Base-by-base conservation (phyloP, 169 alveolate genomes). In the Pseudocohnilembus persalinus region DNA sequence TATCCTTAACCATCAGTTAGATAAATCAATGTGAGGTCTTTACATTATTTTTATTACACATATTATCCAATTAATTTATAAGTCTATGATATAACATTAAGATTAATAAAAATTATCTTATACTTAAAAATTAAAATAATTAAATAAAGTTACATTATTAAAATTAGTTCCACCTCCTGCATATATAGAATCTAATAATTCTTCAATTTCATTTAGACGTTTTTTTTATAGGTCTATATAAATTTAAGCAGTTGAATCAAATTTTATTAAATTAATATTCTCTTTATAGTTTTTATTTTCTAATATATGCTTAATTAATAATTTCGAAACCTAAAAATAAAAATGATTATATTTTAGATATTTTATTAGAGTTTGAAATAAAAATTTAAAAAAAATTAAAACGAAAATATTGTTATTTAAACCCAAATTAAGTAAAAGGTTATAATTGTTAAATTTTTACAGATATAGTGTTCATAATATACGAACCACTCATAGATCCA, bases 1-100 rank as follows among this genome's bases (percentile, higher is more conserved):
- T 79, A 29, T 0, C 35, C 76, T n/a, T 63, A 79, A 34, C 84
- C 84, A 28, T 79, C 84, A n/a, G 84, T 79, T 20, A 79, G 29
- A 79, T 49, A 79, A 0, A 79, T 49, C 15, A 79, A 49, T 26
- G 30, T 75, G 16, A 79, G 49, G 30, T 79, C 31, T 79, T 79
- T 4, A 20, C 68, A 49, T 49, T 49, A 11, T 20, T 20, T 49
- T 11, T 20, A 11, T 4, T 49, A 11, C 20, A 49, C 20, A 49
- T 49, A 49, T 49, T 49, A 11, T 49, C 26, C 4, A 11, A 49
- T 49, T 4, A 20, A 4, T 11, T 49, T 20, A 11, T 49, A 20
- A 20, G 68, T 20, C 68, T 49, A 49, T 11, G 68, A 11, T 49
- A 11, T 11, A 49, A 49, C n/a, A n/a, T n/a, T n/a, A n/a, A 49